These are phyloP conservation scores for Komagataella pseudopastoris DNA, from an alignment of 805 yeast genomes.

Conservation along the genomic window DNA sequence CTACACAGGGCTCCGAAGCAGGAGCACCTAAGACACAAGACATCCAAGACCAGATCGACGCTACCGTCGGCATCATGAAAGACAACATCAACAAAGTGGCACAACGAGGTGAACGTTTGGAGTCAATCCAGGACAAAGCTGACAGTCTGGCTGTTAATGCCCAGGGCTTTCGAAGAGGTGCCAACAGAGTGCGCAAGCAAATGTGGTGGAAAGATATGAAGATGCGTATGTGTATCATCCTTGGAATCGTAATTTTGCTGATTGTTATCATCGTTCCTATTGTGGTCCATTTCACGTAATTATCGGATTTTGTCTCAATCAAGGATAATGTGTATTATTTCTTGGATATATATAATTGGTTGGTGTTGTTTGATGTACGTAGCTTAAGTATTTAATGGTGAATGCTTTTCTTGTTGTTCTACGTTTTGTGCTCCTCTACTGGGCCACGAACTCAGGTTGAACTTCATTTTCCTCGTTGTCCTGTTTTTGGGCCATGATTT, in stretches of 20 bases:
- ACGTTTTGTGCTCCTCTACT: background rate
- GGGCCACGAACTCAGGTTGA: background rate
- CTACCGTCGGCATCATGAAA: conserved; percentile 95
- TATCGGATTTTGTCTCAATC: background rate
- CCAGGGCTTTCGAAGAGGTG: conserved; percentile 90
- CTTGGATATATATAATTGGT: background rate
- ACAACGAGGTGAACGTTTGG: conserved; percentile 87
- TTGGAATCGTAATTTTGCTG: conserved; percentile 62
- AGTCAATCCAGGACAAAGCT: conserved; percentile 84
- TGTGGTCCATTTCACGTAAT: conserved; percentile 63
- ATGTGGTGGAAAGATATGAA: conserved; percentile 99
- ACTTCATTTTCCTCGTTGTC: background rate
- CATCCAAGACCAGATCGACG: conserved; percentile 63
- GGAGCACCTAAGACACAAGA: conserved; percentile 29
- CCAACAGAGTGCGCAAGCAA: conserved; percentile 92
- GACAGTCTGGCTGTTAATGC: conserved; percentile 87
- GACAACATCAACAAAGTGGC: conserved; percentile 94
- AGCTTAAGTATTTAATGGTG: background rate
- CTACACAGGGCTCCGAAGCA: conserved; percentile 28
- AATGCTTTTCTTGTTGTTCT: background rate
- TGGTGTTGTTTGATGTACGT: background rate
- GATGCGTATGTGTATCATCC: conserved; percentile 84
- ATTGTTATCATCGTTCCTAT: conserved; percentile 88
- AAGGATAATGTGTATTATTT: background rate
- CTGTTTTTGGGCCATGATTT: background rate